These are phyloP conservation scores for Boeremia lycopersici DNA, from an alignment of 2,329 filamentous ascomycete genomes.

Conservation along the genomic window DNA sequence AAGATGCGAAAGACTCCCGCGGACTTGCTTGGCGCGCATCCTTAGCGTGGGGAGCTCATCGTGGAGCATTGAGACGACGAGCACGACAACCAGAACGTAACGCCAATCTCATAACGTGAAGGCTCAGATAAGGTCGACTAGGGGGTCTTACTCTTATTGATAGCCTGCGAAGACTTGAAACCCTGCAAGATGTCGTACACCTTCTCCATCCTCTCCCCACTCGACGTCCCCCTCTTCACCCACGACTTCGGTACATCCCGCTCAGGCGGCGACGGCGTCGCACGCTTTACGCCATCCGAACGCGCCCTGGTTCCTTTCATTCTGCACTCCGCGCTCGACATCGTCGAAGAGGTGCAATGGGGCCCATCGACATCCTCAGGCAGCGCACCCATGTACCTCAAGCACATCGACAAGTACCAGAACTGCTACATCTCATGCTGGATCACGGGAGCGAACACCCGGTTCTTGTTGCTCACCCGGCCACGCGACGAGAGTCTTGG, in stretches of 20 bases:
- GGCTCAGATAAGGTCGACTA: too few relatives aligned
- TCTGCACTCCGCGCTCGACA: conserved; percentile 89
- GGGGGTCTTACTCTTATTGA: neutral
- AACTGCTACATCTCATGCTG: conserved; percentile 95
- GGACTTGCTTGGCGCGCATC: conserved; percentile 39
- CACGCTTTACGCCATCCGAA: conserved; percentile 86
- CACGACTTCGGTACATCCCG: conserved; percentile 97
- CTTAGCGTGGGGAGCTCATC: conserved; percentile 33
- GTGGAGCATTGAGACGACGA: conserved; percentile 1
- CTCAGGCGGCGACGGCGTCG: conserved; percentile 88
- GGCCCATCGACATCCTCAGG: conserved; percentile 51
- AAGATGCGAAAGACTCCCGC: conserved; percentile 33
- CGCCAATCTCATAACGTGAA: neutral
- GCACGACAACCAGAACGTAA: neutral
- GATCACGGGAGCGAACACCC: conserved; percentile 87
- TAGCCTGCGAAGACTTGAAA: neutral
- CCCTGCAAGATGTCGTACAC: conserved; percentile 85
- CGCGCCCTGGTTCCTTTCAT: conserved; percentile 98
- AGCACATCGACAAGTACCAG: conserved; percentile 95
- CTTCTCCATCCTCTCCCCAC: conserved; percentile 94
- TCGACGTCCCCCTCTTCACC: conserved; percentile 95
- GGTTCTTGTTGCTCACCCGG: conserved; percentile 93
- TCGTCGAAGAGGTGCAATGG: conserved; percentile 97
- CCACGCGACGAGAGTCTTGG: conserved; percentile 57
- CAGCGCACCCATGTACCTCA: conserved; percentile 75